Conservation (phyloP, 2,329 filamentous ascomycete species). For the Fusarium mexicanum region DNA sequence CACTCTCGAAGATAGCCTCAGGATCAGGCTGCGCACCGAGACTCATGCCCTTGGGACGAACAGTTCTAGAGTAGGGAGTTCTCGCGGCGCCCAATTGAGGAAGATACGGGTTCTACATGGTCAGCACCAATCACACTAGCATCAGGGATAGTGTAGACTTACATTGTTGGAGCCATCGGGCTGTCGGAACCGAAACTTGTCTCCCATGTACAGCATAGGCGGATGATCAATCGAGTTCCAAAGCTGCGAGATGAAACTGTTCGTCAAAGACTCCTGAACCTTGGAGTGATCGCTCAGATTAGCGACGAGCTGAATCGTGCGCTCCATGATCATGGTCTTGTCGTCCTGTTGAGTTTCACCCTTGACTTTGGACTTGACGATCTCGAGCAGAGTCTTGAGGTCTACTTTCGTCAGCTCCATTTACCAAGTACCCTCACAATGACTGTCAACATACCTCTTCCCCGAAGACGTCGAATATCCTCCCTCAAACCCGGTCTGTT, state of each 20-base stretch:
- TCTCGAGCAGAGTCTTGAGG: conserved; percentile 67
- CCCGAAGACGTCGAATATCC: conserved; percentile 37
- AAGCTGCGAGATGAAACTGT: conserved; percentile 72
- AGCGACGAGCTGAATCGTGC: conserved; percentile 75
- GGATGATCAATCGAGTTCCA: conserved; percentile 80
- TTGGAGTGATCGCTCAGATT: conserved; percentile 71
- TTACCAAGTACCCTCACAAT: no score
- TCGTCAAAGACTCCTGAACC: conserved; percentile 70
- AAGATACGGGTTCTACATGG: conserved; percentile 66
- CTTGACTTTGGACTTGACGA: conserved; percentile 70
- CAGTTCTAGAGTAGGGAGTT: conserved; percentile 72
- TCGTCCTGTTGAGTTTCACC: conserved; percentile 74
- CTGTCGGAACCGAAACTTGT: conserved; percentile 71
- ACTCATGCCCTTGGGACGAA: conserved; percentile 66
- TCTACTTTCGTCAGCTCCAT: conserved; percentile 54
- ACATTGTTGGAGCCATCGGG: conserved; percentile 77
- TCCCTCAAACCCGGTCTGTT: conserved; percentile 52
- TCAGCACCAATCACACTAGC: not conserved
- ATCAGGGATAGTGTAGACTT: not conserved
- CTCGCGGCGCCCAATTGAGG: conserved; percentile 74
- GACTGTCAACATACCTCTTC: conserved; percentile 19
- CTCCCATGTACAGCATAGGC: conserved; percentile 70
- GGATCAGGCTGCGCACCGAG: conserved; percentile 75
- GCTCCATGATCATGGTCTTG: conserved; percentile 81
- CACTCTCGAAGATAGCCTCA: conserved; percentile 66